Conservation (phyloP, 2,329 filamentous ascomycete genomes). For the Colletotrichum salicis region DNA sequence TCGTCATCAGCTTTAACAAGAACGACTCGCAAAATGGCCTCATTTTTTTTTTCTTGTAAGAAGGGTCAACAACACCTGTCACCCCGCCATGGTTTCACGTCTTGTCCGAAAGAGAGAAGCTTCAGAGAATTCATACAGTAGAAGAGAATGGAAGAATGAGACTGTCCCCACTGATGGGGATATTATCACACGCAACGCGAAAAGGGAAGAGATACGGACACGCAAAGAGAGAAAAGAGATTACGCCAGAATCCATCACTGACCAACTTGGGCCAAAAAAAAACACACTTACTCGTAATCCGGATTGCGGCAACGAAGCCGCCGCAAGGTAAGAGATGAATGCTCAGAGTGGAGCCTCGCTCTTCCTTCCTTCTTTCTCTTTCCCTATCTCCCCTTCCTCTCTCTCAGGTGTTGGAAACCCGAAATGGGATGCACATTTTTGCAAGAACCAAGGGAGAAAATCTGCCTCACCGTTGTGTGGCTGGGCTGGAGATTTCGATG, state of each 20-base stretch:
- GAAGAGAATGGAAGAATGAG: neutral
- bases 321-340: neutral
- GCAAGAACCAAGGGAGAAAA: constrained; percentile 1
- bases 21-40: constrained; percentile 9
- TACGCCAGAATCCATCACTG: neutral
- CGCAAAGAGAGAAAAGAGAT: neutral
- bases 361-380: neutral
- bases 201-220: neutral
- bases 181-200: neutral
- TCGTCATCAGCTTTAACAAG: constrained; percentile 7
- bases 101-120: too few species aligned
- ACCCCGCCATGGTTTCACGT: neutral
- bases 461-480: neutral
- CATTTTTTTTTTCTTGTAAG: neutral
- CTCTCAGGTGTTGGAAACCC: too few species aligned
- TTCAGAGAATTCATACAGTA: too few species aligned
- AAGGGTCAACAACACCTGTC: neutral
- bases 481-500: neutral
- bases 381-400: neutral
- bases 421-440: neutral
- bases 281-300: neutral
- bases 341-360: neutral
- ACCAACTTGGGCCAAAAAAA: neutral
- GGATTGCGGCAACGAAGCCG: neutral
- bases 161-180: neutral